Conservation (phyloP, 306 rosid species). For the Lathyrus tuberosus region DNA sequence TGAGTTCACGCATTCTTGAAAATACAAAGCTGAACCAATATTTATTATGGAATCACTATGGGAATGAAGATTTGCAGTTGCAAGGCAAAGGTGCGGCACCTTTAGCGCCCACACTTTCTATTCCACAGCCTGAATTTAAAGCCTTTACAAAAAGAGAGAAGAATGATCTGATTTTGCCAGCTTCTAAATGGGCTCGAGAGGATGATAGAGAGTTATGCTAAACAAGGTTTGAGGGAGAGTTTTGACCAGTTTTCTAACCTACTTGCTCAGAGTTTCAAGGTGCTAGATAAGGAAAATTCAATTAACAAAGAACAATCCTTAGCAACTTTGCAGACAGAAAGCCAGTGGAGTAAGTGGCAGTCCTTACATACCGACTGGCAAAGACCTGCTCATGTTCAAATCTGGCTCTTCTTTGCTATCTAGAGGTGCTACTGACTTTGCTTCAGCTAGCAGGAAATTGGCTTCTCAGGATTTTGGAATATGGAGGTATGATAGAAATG, state of each 20-base stretch:
- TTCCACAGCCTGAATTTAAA: constrained; percentile 77
- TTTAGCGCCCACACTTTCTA: constrained; percentile 60
- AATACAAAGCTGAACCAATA: no score
- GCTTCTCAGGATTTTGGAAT: no score
- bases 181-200: constrained; percentile 99
- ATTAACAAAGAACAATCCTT: constrained; percentile 58
- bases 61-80: constrained; percentile 55
- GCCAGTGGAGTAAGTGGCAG: constrained; percentile 62
- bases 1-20: no score
- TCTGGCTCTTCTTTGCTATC: no score
- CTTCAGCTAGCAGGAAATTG: no score
- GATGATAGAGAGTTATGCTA: constrained; percentile 78
- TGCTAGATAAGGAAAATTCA: constrained; percentile 43
- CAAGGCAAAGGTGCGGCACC: constrained; percentile 61
- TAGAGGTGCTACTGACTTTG: no score
- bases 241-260: constrained; percentile 55
- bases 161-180: constrained; percentile 79
- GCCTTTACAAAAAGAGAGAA: constrained; percentile 73
- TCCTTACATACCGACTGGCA: no score
- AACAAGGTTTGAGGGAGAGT: constrained; percentile 78
- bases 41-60: constrained; percentile 64
- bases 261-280: constrained; percentile 57
- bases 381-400: no score
- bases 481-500: no score
- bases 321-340: constrained; percentile 55